phyloP scores from a whole-genome alignment of 2,329 filamentous ascomycete genomes.

The Penicillium hesseltinei region DNA sequence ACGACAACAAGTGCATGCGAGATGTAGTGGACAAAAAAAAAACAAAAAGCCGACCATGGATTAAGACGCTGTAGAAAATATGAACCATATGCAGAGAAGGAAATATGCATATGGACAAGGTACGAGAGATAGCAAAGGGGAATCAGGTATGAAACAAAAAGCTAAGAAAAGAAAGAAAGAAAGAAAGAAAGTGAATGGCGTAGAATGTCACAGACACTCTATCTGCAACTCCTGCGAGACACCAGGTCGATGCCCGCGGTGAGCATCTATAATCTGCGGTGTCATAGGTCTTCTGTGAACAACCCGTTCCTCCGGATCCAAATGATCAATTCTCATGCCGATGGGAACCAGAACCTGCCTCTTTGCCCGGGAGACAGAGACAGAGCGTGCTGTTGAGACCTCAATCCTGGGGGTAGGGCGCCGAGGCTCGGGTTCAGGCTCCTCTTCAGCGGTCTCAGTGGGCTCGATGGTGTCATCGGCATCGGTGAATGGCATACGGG shows the following conservation, averaged over 20 bases:
- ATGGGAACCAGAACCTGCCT: conserved; percentile 41
- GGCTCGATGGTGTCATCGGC: conserved; percentile 6
- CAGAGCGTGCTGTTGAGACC: conserved; percentile 40
- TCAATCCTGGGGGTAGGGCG: conserved; percentile 21
- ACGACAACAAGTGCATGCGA: neutral
- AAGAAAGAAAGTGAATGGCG: neutral
- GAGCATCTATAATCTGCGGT: conserved; percentile 30
- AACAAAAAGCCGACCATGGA: neutral
- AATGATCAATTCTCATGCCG: conserved; percentile 23
- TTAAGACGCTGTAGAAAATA: neutral
- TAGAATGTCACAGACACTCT: conserved; percentile 24
- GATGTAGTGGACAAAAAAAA: neutral
- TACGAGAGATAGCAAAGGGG: neutral
- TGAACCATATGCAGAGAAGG: neutral
- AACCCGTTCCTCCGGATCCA: conserved; percentile 30
- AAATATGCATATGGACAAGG: neutral
- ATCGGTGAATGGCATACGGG: conserved; percentile 18
- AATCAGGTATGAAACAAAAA: conserved; percentile 1
- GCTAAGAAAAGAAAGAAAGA: conserved; percentile 1
- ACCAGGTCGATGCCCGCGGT: conserved; percentile 30
- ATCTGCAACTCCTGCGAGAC: conserved; percentile 35
- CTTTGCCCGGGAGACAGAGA: conserved; percentile 37
- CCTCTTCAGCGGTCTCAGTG: conserved; percentile 9
- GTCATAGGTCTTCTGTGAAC: conserved; percentile 29
- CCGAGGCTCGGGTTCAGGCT: conserved; percentile 8